phyloP scores from a whole-genome alignment of 441 rosid genomes.

The Gossypium lobatum region DNA sequence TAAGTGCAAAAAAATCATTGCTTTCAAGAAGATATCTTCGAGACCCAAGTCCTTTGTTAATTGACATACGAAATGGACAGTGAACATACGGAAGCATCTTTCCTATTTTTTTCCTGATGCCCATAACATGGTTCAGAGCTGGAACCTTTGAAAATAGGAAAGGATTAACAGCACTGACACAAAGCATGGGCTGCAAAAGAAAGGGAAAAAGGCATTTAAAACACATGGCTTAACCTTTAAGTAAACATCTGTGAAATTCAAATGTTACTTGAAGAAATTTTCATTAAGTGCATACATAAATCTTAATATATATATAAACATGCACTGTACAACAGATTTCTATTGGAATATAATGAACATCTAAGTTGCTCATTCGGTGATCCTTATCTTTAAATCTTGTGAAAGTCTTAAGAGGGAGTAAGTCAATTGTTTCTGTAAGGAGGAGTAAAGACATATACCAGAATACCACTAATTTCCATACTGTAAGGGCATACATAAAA shows the following conservation, averaged over 20 bases:
- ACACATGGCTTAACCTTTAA: conserved; percentile 18
- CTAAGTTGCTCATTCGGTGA: not conserved
- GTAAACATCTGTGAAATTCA: not conserved
- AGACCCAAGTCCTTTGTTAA: conserved; percentile 76
- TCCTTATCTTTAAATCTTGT: not conserved
- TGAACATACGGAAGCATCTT: conserved; percentile 74
- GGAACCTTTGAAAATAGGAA: conserved; percentile 83
- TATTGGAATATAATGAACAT: not conserved
- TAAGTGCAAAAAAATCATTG: conserved; percentile 86
- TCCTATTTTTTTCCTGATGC: conserved; percentile 65
- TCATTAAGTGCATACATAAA: not conserved
- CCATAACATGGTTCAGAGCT: conserved; percentile 70
- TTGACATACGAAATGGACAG: conserved; percentile 80
- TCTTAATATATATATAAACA: not conserved
- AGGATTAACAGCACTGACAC: conserved; percentile 96
- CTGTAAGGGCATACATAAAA: not conserved
- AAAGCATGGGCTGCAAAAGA: conserved; percentile 88
- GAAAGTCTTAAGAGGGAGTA: not conserved
- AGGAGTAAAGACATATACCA: not conserved
- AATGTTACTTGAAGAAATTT: not conserved
- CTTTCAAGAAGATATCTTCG: conserved; percentile 93
- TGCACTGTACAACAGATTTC: not conserved
- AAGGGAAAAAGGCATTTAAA: conserved; percentile 8
- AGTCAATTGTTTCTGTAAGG: not conserved
- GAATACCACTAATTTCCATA: not conserved